Evolutionary conservation across 352 stramenopile species (phyloP).

Genomic region (Pythium grandisporangium): DNA sequence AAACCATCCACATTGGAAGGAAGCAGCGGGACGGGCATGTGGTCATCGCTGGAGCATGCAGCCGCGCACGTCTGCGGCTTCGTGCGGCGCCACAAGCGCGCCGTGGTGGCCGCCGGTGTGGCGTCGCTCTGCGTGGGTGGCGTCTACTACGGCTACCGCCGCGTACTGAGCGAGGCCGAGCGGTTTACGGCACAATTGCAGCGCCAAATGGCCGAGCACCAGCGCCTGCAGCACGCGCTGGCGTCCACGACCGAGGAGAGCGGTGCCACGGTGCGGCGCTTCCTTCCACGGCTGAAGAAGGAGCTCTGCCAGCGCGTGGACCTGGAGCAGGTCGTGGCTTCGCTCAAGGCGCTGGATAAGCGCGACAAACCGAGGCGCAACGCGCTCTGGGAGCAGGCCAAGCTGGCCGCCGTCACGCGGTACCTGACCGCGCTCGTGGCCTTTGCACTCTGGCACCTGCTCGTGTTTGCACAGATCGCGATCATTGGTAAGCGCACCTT

Average conservation of each 20-base stretch:
- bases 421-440: conserved; percentile 66
- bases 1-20: no score
- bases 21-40: conserved; percentile 29
- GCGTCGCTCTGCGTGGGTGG: conserved; percentile 37
- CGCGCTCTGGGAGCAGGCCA: conserved; percentile 64
- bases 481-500: conserved; percentile 75
- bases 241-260: conserved; percentile 69
- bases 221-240: conserved; percentile 63
- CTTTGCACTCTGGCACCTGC: conserved; percentile 71
- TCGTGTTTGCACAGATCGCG: conserved; percentile 70
- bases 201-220: conserved; percentile 62
- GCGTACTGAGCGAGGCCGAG: conserved; percentile 58
- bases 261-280: conserved; percentile 61
- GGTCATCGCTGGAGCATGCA: conserved; percentile 55
- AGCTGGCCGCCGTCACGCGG: conserved; percentile 57
- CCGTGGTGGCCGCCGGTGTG: conserved; percentile 41
- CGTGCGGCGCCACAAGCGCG: conserved; percentile 53
- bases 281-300: conserved; percentile 55
- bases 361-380: conserved; percentile 46
- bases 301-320: conserved; percentile 52
- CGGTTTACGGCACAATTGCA: conserved; percentile 62
- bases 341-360: conserved; percentile 70
- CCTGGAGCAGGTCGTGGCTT: conserved; percentile 56
- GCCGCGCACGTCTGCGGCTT: conserved; percentile 46
- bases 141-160: conserved; percentile 58